Conservation (phyloP, 2,329 filamentous ascomycete genomes). For the Alternaria gaisen region DNA sequence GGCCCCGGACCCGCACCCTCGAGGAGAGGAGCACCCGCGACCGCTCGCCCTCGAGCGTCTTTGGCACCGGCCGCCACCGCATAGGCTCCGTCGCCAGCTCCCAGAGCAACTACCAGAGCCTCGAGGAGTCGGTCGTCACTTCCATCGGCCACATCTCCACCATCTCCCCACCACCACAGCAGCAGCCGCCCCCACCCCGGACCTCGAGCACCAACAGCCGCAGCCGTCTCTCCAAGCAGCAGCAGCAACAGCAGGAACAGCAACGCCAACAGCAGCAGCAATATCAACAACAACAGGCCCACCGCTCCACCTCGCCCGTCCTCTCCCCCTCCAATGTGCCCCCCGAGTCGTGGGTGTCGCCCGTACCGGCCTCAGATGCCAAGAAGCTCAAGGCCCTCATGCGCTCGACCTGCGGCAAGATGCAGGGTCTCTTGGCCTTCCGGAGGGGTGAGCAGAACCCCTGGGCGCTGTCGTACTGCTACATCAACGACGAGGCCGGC, state of each 20-base stretch:
- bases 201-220: conserved; percentile 43
- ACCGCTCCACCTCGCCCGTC: conserved; percentile 28
- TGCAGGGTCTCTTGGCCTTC: conserved; percentile 81
- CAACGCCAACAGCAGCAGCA: neutral
- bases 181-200: conserved; percentile 37
- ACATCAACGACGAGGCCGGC: conserved; percentile 79
- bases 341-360: conserved; percentile 49
- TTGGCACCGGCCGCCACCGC: conserved; percentile 64
- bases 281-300: neutral
- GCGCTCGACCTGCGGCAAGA: conserved; percentile 78
- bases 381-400: conserved; percentile 78
- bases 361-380: conserved; percentile 69
- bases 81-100: conserved; percentile 74
- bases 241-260: conserved; percentile 11
- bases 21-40: conserved; percentile 56
- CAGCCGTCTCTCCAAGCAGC: conserved; percentile 43
- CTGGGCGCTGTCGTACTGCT: conserved; percentile 78
- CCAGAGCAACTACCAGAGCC: conserved; percentile 60
- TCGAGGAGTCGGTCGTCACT: conserved; percentile 52
- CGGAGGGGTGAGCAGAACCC: conserved; percentile 67
- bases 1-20: conserved; percentile 61
- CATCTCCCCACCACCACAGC: conserved; percentile 44
- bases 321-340: conserved; percentile 34
- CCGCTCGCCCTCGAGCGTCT: conserved; percentile 52
- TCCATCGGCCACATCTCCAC: conserved; percentile 55